Evolutionary conservation across 176 grass and related monocot genomes (phyloP).

Genomic region (Dendrocalamus sinicus): DNA sequence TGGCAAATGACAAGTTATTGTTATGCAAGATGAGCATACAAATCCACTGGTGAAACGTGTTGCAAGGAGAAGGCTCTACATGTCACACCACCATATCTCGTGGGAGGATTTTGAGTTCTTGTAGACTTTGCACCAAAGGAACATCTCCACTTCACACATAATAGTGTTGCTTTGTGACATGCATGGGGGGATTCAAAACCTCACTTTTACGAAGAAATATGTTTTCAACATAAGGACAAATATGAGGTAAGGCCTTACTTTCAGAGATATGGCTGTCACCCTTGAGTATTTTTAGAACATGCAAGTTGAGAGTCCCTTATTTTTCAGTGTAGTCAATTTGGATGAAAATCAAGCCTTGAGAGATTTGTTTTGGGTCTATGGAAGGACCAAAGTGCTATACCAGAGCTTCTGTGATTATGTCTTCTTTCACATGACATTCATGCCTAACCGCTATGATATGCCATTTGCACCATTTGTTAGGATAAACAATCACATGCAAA

Average conservation of each 20-base stretch:
- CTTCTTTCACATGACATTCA: constrained; percentile 29
- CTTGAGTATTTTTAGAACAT: not conserved
- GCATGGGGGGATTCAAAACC: too few species aligned
- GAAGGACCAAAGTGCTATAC: not conserved
- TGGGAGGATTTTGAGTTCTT: too few species aligned
- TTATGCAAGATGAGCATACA: too few species aligned
- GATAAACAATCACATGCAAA: constrained; percentile 6
- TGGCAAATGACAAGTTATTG: too few species aligned
- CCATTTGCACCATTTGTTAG: not conserved
- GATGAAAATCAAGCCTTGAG: rapidly evolving
- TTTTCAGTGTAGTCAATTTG: not conserved
- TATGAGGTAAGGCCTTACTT: rapidly evolving
- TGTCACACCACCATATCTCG: not conserved
- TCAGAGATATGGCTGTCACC: not conserved
- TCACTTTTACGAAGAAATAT: too few species aligned
- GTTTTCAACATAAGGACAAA: not conserved
- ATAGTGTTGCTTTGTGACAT: too few species aligned
- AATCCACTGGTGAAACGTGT: not conserved
- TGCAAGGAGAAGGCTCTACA: rapidly evolving
- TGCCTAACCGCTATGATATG: constrained; percentile 1
- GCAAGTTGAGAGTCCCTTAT: not conserved
- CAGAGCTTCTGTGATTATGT: constrained; percentile 11
- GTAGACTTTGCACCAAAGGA: too few species aligned
- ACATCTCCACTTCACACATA: too few species aligned
- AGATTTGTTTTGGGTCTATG: constrained; percentile 19